Evolutionary conservation across 805 yeast species (phyloP).

Genomic region (Nematodospora valgi): DNA sequence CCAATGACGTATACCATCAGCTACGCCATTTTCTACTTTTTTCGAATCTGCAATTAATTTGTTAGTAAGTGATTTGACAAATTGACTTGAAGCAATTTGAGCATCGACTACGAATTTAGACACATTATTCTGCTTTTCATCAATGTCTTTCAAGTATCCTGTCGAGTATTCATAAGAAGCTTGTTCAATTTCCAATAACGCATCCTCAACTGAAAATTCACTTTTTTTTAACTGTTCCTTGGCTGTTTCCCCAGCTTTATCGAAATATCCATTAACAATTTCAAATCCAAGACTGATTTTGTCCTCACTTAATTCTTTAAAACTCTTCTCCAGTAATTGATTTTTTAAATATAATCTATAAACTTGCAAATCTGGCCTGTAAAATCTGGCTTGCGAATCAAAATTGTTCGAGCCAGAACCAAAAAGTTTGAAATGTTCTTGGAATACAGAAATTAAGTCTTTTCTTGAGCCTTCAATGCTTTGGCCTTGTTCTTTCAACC

Average conservation of each 20-base stretch:
- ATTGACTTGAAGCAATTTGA: conserved; percentile 13
- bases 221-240: conserved; percentile 9
- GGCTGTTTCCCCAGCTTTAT: conserved; percentile 16
- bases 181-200: conserved; percentile 14
- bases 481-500: conserved; percentile 34
- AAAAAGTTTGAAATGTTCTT: conserved; percentile 5
- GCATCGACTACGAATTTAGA: conserved; percentile 12
- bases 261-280: conserved; percentile 17
- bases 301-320: conserved; percentile 11
- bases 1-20: conserved; percentile 5
- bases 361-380: conserved; percentile 16
- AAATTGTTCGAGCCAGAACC: conserved; percentile 8
- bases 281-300: conserved; percentile 14
- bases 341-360: conserved; percentile 18
- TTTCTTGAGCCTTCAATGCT: conserved; percentile 21
- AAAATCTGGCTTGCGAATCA: conserved; percentile 18
- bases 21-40: conserved; percentile 4
- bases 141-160: conserved; percentile 9
- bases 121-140: conserved; percentile 8
- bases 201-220: conserved; percentile 13
- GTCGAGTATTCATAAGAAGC: conserved; percentile 18
- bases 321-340: conserved; percentile 2
- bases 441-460: conserved; percentile 16
- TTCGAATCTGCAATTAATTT: conserved; percentile 9
- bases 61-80: conserved; percentile 9